Base-by-base conservation (phyloP, 805 yeast species). In the Candida fluviatilis region DNA sequence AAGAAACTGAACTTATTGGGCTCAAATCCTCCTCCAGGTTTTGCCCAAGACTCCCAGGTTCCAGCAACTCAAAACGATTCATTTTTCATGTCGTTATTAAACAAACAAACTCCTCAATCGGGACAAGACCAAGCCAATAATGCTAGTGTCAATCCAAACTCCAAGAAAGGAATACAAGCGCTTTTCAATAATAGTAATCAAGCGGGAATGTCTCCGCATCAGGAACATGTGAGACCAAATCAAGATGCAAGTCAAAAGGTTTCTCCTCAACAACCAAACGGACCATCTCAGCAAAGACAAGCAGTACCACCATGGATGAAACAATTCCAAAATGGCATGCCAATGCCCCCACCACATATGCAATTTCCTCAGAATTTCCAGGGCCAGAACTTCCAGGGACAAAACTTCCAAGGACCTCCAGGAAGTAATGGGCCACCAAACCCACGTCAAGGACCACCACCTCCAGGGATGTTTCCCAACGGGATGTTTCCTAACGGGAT, bases 11-110 rank as follows among this genome's bases (percentile, higher is more conserved):
- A n/a, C 41, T 43, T 2, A 31, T 34, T 16, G 28, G 37, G 31
- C 34, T 34, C 31, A 36, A 27, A 33, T 16, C 37, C 37, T 17
- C 46, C 46, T 16, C 47, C 36, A 23, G 42, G 41, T 16, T 31
- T 31, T 18, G 34, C 42, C 2, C 41, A 11, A 15, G 28, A 12
- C 7, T 28, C 35, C 3, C 13, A 10, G 13, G 27, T 14, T 19
- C 35, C 35, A 38, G 18, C 45, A 32, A 28, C 45, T 13, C 41
- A 52, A n/a, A 61, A 64, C 45, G 76, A 73, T 41, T 52, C 66
- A 12, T 75, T 75, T 43, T 71, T 75, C 48, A 62, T 69, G 58
- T 66, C 78, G 4, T 54, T 75, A 38, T 52, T 75, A 45, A 60
- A 65, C 29, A 71, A 69, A 42, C 51, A 58, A 19, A 48, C 47